A percentile compares a stretch with the other conserved stretches of the same genome.
These are phyloP conservation scores for Tolypocladium cylindrosporum DNA, from an alignment of 2,329 filamentous ascomycete species.

Conservation along the genomic window DNA sequence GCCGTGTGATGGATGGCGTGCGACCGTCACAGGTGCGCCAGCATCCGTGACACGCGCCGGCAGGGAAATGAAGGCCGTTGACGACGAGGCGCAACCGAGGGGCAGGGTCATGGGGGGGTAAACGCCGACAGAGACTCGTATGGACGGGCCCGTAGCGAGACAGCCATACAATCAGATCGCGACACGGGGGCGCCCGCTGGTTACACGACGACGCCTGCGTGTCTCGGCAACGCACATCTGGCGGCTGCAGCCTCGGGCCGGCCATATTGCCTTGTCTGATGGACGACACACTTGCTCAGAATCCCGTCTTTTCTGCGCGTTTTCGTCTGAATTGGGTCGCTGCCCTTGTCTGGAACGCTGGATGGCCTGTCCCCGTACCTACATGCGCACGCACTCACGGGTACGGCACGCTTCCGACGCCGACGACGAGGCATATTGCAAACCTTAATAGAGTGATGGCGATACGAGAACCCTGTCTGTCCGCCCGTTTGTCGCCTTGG, in stretches of 20 bases:
- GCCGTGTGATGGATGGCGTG: neutral
- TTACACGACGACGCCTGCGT: neutral
- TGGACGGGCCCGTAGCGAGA: no score
- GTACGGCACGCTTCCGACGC: no score
- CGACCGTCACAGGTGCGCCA: neutral
- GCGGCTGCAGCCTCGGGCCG: neutral
- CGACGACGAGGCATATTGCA: neutral
- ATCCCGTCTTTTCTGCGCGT: neutral
- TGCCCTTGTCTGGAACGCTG: neutral
- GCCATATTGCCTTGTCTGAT: neutral
- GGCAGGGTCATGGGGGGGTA: neutral
- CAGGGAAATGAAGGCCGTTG: neutral
- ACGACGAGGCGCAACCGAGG: neutral
- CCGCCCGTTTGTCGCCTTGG: neutral
- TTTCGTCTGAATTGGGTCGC: neutral
- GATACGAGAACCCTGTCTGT: neutral
- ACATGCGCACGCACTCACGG: neutral
- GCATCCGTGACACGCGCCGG: neutral
- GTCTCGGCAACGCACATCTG: neutral
- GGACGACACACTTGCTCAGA: neutral
- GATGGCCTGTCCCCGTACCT: neutral
- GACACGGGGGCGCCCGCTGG: neutral
- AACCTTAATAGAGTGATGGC: neutral
- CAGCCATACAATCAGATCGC: neutral
- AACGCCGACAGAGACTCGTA: neutral